Evolutionary conservation across 345 rosid genomes (phyloP).

Genomic region (Kandelia obovata): DNA sequence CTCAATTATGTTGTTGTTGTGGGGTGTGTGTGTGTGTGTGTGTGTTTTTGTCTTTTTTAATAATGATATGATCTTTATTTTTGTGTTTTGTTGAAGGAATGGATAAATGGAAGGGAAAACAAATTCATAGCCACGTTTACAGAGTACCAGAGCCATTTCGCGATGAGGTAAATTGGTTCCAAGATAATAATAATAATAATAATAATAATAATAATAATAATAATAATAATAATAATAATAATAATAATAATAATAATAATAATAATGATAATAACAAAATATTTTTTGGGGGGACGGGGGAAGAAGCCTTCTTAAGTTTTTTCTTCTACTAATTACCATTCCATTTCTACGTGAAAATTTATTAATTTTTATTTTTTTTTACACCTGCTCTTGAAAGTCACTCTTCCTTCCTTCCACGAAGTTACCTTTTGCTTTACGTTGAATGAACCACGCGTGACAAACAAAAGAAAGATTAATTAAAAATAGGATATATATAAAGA

Average conservation of each 20-base stretch:
- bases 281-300: too few relatives aligned
- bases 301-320: too few relatives aligned
- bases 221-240: not conserved
- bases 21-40: not conserved
- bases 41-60: too few relatives aligned
- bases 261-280: too few relatives aligned
- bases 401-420: too few relatives aligned
- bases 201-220: not conserved
- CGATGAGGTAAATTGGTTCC: slow-evolving; percentile 44
- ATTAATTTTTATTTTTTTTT: not conserved
- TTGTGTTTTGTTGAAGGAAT: slow-evolving; percentile 43
- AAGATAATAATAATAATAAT: not conserved
- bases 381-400: too few relatives aligned
- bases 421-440: too few relatives aligned
- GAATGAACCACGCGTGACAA: too few relatives aligned
- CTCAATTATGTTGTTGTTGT: not conserved
- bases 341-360: too few relatives aligned
- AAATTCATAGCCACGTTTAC: slow-evolving; percentile 78
- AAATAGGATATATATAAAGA: too few relatives aligned
- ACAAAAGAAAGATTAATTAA: too few relatives aligned
- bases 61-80: not conserved
- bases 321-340: too few relatives aligned
- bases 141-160: slow-evolving; percentile 74
- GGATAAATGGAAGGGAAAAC: slow-evolving; percentile 82
- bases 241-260: not conserved